These are phyloP conservation scores for Coniochaeta ligniaria DNA, from an alignment of 2,329 filamentous ascomycete genomes.

Conservation along the genomic window DNA sequence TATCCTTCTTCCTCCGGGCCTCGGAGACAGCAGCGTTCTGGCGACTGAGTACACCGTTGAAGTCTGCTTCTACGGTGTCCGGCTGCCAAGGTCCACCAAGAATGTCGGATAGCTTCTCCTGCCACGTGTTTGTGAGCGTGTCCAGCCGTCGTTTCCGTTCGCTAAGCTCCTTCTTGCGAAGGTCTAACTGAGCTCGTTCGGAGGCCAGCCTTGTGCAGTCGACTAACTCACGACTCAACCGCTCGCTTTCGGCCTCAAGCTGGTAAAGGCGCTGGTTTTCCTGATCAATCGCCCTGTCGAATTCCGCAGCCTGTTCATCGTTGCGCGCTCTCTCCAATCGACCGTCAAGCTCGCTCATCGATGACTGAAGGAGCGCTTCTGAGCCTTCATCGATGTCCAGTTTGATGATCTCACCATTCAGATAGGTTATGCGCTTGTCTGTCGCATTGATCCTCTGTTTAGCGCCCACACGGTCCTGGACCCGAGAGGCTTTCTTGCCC, in stretches of 20 bases:
- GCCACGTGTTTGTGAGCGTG: constrained; percentile 70
- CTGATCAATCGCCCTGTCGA: constrained; percentile 63
- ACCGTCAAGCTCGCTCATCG: constrained; percentile 60
- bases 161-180: constrained; percentile 71
- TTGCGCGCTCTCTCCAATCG: constrained; percentile 55
- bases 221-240: constrained; percentile 71
- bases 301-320: constrained; percentile 56
- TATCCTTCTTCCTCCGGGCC: constrained; percentile 64
- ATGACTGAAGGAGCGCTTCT: constrained; percentile 68
- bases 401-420: constrained; percentile 63
- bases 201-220: constrained; percentile 75
- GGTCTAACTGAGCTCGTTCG: constrained; percentile 77
- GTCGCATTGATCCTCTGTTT: constrained; percentile 67
- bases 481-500: constrained; percentile 63
- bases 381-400: constrained; percentile 82
- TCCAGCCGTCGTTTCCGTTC: constrained; percentile 69
- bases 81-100: constrained; percentile 63
- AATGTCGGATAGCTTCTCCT: constrained; percentile 57
- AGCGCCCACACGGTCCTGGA: constrained; percentile 67
- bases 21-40: constrained; percentile 53
- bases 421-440: constrained; percentile 58
- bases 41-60: constrained; percentile 53
- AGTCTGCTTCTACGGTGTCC: constrained; percentile 62
- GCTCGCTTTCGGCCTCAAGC: constrained; percentile 65
- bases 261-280: constrained; percentile 58